Percentiles rank a stretch among this genome's conserved stretches.
Evolutionary conservation across 2,329 filamentous ascomycete genomes (phyloP).

Genomic region (Arachnomyces sp.): DNA sequence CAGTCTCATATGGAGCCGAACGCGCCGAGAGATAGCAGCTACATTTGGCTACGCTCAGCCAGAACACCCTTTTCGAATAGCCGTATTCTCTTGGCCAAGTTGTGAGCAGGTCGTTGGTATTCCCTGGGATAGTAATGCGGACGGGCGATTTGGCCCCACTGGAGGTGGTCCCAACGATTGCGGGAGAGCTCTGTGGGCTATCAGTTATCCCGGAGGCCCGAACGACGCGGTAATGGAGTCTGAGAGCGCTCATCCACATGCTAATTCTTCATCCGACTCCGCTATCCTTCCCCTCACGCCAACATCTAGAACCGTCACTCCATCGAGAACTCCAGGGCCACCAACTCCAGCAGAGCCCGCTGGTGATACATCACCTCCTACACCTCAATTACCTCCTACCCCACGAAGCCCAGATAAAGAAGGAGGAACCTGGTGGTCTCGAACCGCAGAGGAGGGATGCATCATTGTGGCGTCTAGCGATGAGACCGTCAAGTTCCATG

Average conservation of each 20-base stretch:
- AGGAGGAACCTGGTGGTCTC: conserved; percentile 46
- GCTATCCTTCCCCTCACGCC: no score
- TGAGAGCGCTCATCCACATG: no score
- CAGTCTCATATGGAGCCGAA: conserved; percentile 80
- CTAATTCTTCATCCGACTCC: no score
- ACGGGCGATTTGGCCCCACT: conserved; percentile 19
- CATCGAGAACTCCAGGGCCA: not conserved
- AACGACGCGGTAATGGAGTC: conserved; percentile 21
- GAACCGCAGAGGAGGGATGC: conserved; percentile 63
- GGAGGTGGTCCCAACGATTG: conserved; percentile 24
- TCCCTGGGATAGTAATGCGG: conserved; percentile 57
- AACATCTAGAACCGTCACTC: not conserved
- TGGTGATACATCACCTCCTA: not conserved
- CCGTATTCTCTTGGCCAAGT: conserved; percentile 89
- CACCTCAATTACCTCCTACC: not conserved
- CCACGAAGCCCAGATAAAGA: conserved; percentile 32
- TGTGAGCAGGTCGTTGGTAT: conserved; percentile 79
- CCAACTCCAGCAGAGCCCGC: no score
- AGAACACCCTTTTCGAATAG: conserved; percentile 80
- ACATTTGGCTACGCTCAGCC: conserved; percentile 92
- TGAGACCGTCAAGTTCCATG: conserved; percentile 88
- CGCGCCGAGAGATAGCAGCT: conserved; percentile 75
- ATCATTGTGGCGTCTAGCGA: conserved; percentile 89
- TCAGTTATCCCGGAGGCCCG: conserved; percentile 66
- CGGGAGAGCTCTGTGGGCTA: conserved; percentile 66